Percentiles rank a stretch among this genome's conserved stretches.
phyloP scores from a whole-genome alignment of 176 grass and related monocot genomes.

The Triticum dicoccoides region DNA sequence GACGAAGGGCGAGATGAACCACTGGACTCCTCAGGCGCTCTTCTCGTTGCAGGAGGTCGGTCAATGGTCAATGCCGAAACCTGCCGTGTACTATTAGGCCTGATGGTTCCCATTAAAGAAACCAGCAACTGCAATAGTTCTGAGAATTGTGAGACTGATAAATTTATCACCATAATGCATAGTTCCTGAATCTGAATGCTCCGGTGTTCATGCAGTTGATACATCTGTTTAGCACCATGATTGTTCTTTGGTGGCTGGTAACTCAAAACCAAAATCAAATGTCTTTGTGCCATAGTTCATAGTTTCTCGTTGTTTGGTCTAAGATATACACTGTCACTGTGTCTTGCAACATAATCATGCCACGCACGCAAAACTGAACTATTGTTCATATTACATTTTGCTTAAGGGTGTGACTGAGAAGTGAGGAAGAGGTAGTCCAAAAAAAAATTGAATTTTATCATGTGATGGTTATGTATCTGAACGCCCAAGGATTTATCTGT shows the following conservation, averaged over 20 bases:
- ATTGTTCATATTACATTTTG: background rate
- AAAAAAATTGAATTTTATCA: background rate
- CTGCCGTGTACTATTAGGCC: background rate
- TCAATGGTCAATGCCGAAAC: background rate
- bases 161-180: background rate
- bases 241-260: background rate
- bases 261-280: background rate
- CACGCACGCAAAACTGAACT: background rate
- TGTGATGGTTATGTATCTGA: background rate
- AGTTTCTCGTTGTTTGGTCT: background rate
- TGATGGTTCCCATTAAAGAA: background rate
- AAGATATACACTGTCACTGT: background rate
- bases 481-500: background rate
- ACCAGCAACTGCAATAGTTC: background rate
- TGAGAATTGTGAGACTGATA: background rate
- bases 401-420: background rate
- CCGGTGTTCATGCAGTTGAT: background rate
- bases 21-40: constrained; percentile 21
- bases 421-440: background rate
- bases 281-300: background rate
- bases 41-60: constrained; percentile 34
- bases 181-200: background rate
- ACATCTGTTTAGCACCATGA: background rate
- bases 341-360: background rate
- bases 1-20: background rate